A percentile compares a stretch with the other conserved stretches of the same genome.
phyloP scores from a whole-genome alignment of 1,284 basidiomycete species.

The Cerioporus squamosus region DNA sequence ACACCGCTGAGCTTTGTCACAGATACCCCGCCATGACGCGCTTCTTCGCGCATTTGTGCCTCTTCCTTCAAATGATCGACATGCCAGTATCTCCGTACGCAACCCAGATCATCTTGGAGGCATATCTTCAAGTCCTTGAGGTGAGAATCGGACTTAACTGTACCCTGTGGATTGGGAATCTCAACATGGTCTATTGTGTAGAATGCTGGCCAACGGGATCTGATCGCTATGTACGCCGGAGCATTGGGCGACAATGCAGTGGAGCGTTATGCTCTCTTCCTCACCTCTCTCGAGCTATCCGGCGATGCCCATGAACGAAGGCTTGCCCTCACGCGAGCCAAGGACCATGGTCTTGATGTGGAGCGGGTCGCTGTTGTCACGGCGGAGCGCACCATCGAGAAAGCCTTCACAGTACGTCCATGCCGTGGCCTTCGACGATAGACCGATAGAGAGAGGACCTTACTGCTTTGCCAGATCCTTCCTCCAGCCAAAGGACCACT shows the following conservation, averaged over 20 bases:
- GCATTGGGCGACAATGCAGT: slow-evolving; percentile 92
- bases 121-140: slow-evolving; percentile 90
- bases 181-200: no score
- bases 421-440: no score
- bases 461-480: slow-evolving; percentile 44
- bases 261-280: slow-evolving; percentile 91
- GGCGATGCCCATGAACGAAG: slow-evolving; percentile 71
- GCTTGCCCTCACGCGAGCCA: slow-evolving; percentile 77
- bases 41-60: slow-evolving; percentile 95
- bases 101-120: slow-evolving; percentile 83
- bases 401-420: slow-evolving; percentile 65
- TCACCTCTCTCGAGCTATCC: slow-evolving; percentile 80
- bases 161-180: no score
- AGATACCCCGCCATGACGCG: slow-evolving; percentile 77
- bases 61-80: slow-evolving; percentile 87
- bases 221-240: slow-evolving; percentile 94
- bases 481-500: slow-evolving; percentile 61
- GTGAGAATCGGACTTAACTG: slow-evolving; percentile 34
- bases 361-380: slow-evolving; percentile 82
- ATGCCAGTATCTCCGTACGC: slow-evolving; percentile 73
- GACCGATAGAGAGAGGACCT: no score
- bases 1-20: neutral
- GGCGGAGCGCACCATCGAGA: slow-evolving; percentile 80
- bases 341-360: slow-evolving; percentile 85
- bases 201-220: slow-evolving; percentile 67